Base-by-base conservation (phyloP, 2,329 filamentous ascomycete genomes). In the Ophiocordyceps sinensis region DNA sequence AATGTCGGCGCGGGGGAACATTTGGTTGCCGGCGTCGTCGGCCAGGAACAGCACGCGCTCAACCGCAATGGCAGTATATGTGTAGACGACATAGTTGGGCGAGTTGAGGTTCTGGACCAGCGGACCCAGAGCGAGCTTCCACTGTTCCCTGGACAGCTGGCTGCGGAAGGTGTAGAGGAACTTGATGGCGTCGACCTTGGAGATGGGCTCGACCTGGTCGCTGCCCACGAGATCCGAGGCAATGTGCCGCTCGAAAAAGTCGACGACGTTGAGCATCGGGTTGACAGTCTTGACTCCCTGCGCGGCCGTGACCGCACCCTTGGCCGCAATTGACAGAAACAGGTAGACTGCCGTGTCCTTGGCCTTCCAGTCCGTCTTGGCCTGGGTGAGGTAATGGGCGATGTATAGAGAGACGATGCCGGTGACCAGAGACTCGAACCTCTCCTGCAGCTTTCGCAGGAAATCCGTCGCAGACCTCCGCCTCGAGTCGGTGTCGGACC, bases 321-420 rank as follows among this genome's bases (percentile, higher is more conserved):
- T 94, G 34, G 88, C 86, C 14, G 91, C 91, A 51, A 96, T 86
- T 5, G 91, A 86, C 31, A 91, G 79, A 68, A 93, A 98, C 14
- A 98, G 76, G 55, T 96, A 96, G 43, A 95, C 82, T n/a, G 91
- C 91, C 1, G 89, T 96, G 56, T 98, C 91, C 66, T 98, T 98
- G 38, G 87, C 80, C 62, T 93, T 94, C 91, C 91, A 98, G 59
- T 94, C 87, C 15, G 72, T 70, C 60, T 83, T 83, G 42, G 78
- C 73, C 53, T 87, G 87, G 41, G 82, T 72, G 26, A 98, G 71
- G 57, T 93, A 94, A 59, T 88, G 83, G 46, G 82, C 75, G 53
- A 93, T 85, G 64, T 96, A 95, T 50, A 76, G 79, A 47, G 80
- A 81, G 19, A 94, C 88, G n/a, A 94, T 84, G 40, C 71, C 74